A percentile compares a stretch with the other conserved stretches of the same genome.
Evolutionary conservation across 805 yeast genomes (phyloP).

Genomic region (Suhomyces sp.): DNA sequence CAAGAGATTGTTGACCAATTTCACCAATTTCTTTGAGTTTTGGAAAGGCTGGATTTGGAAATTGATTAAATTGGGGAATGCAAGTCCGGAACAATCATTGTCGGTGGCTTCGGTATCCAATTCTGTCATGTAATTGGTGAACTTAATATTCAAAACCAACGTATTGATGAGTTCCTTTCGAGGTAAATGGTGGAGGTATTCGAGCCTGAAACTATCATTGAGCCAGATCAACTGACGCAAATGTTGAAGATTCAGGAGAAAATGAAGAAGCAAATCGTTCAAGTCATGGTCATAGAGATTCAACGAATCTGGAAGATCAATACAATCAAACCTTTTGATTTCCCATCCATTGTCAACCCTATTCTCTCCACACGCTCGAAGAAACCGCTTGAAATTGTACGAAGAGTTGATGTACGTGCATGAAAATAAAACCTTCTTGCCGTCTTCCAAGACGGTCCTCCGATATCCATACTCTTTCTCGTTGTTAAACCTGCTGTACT

Average conservation of each 20-base stretch:
- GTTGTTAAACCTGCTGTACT: slow-evolving; percentile 33
- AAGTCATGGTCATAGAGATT: slow-evolving; percentile 34
- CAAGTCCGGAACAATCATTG: slow-evolving; percentile 11
- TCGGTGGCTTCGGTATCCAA: slow-evolving; percentile 6
- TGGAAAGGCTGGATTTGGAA: slow-evolving; percentile 37
- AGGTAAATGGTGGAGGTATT: slow-evolving; percentile 31
- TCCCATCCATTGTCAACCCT: slow-evolving; percentile 4
- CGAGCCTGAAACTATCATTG: slow-evolving; percentile 28
- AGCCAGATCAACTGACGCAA: slow-evolving; percentile 34
- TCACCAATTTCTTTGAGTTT: slow-evolving; percentile 24
- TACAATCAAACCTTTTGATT: slow-evolving; percentile 30
- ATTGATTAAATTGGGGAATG: slow-evolving; percentile 27
- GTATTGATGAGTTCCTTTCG: slow-evolving; percentile 23
- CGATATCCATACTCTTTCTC: slow-evolving; percentile 20
- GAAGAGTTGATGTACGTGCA: slow-evolving; percentile 37
- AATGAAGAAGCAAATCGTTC: slow-evolving; percentile 21
- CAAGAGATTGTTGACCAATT: slow-evolving; percentile 18
- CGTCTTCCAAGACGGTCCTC: background rate
- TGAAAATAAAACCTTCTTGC: slow-evolving; percentile 6
- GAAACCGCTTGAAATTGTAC: slow-evolving; percentile 39
- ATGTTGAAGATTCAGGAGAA: slow-evolving; percentile 23
- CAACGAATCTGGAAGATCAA: slow-evolving; percentile 43
- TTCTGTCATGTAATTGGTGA: slow-evolving; percentile 20
- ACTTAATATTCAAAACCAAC: slow-evolving; percentile 31
- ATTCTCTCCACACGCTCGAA: slow-evolving; percentile 13